Percentiles rank a stretch among this genome's conserved stretches.
Conservation (phyloP, 192 early-diverging fungal species). For the Coemansia sp. region DNA sequence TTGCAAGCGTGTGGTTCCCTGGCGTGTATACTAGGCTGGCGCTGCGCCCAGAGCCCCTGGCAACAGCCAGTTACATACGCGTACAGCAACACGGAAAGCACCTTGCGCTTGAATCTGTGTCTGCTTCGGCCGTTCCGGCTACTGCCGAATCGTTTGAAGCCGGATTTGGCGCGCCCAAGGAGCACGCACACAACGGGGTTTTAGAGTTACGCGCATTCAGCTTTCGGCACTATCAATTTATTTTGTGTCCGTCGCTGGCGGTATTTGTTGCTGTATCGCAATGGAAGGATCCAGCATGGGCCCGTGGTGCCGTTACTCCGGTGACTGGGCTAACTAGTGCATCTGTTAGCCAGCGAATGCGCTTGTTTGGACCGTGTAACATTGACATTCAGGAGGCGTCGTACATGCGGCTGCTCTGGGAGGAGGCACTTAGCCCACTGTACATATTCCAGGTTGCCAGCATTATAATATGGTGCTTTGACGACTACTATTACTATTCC, state of each 20-base stretch:
- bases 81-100: constrained; percentile 22
- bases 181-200: not conserved
- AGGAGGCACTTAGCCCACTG: constrained; percentile 75
- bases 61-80: constrained; percentile 8
- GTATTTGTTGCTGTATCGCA: constrained; percentile 14
- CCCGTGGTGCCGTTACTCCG: not conserved
- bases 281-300: constrained; percentile 49
- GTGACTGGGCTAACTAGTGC: constrained; percentile 52
- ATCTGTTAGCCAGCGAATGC: constrained; percentile 49
- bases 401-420: constrained; percentile 58
- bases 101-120: constrained; percentile 16
- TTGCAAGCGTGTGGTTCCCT: constrained; percentile 26
- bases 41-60: constrained; percentile 1
- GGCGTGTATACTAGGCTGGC: constrained; percentile 12
- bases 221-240: constrained; percentile 43
- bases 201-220: constrained; percentile 14
- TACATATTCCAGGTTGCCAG: constrained; percentile 79
- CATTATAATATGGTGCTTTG: constrained; percentile 76
- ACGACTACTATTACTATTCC: constrained; percentile 95
- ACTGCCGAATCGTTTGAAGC: not conserved
- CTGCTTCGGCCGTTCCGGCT: not conserved
- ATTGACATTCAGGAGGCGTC: constrained; percentile 71
- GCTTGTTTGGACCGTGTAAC: constrained; percentile 67
- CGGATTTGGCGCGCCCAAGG: constrained; percentile 5
- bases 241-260: constrained; percentile 10